phyloP scores from a whole-genome alignment of 163 green algal species.

The Volvox carteri region DNA sequence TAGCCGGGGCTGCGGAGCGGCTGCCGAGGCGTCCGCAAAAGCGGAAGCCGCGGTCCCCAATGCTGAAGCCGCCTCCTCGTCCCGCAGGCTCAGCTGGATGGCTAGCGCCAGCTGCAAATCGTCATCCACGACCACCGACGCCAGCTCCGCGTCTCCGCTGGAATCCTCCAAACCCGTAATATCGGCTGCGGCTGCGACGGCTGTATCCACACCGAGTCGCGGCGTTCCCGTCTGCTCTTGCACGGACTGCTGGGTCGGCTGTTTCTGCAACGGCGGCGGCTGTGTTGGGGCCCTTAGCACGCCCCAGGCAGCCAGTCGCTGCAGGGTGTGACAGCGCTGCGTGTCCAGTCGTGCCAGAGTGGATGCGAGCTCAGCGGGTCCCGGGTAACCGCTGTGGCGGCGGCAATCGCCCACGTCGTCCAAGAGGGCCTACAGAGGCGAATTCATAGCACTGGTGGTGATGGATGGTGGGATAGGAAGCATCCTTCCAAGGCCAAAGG shows the following conservation, averaged over 20 bases:
- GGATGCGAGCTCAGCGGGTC: conserved; percentile 32
- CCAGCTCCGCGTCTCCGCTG: not conserved
- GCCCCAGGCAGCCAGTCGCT: conserved; percentile 52
- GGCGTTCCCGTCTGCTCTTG: not conserved
- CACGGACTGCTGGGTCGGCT: too few species aligned
- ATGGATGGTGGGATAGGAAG: too few species aligned
- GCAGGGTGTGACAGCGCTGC: conserved; percentile 24
- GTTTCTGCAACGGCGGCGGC: not conserved
- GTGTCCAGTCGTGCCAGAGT: conserved; percentile 30
- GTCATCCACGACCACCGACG: not conserved
- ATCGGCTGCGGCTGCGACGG: not conserved
- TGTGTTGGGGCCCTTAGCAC: conserved; percentile 4
- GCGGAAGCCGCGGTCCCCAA: not conserved
- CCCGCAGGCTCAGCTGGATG: conserved; percentile 38
- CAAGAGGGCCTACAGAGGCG: conserved; percentile 13
- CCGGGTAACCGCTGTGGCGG: conserved; percentile 43
- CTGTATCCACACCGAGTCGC: not conserved
- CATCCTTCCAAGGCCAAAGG: too few species aligned
- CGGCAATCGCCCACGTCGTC: conserved; percentile 51
- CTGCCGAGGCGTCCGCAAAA: not conserved
- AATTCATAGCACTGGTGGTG: too few species aligned
- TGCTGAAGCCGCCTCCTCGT: too few species aligned
- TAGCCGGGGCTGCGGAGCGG: not conserved
- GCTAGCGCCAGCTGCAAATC: conserved; percentile 21
- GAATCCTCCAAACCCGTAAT: not conserved